Evolutionary conservation across 2,329 filamentous ascomycete genomes (phyloP).

Genomic region (Colletotrichum sp.): DNA sequence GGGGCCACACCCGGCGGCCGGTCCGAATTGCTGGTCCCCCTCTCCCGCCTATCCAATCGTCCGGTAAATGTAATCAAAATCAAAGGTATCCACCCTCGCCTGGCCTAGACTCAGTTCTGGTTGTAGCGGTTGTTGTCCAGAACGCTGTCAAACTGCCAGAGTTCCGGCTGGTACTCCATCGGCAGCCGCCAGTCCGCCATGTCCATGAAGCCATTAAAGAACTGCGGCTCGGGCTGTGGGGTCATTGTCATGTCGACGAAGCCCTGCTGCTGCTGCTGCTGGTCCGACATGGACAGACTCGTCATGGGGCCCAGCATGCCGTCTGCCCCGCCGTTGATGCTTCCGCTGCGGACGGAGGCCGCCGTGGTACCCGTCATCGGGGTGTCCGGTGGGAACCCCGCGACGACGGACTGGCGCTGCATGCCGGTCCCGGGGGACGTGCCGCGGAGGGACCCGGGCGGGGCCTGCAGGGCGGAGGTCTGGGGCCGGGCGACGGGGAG

Average conservation of each 20-base stretch:
- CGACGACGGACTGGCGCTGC: neutral
- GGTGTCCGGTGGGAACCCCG: neutral
- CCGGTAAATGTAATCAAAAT: neutral
- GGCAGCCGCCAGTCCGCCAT: constrained; percentile 13
- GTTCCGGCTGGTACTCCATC: constrained; percentile 15
- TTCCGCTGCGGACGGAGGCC: neutral
- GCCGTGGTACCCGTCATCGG: neutral
- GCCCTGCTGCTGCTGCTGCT: neutral
- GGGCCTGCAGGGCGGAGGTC: neutral
- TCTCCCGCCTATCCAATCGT: neutral
- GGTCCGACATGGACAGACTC: constrained; percentile 7
- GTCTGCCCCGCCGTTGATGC: neutral
- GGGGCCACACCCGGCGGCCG: neutral
- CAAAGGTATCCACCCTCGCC: neutral
- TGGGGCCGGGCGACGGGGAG: neutral
- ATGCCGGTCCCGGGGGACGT: neutral
- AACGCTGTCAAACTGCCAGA: constrained; percentile 6
- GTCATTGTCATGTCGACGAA: neutral
- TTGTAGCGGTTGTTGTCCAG: neutral
- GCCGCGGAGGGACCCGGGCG: neutral
- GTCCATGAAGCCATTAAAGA: neutral
- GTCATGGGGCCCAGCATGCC: neutral
- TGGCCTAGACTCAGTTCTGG: neutral
- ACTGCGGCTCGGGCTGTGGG: neutral
- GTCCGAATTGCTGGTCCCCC: neutral